phyloP scores from a whole-genome alignment of 1,284 basidiomycete species.

The Sphaerobolus stellatus region DNA sequence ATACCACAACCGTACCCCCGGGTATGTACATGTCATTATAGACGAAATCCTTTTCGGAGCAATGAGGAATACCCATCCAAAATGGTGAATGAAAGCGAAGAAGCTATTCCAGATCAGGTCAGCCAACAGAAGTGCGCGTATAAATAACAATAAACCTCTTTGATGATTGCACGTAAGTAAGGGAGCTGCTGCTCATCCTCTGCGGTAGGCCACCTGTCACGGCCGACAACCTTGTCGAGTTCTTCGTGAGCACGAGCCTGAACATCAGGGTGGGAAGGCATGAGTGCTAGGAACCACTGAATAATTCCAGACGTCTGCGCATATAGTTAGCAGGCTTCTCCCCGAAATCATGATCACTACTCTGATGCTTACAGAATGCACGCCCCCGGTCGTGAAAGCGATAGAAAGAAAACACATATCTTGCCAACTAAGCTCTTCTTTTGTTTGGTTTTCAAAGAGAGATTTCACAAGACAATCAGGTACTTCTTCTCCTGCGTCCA shows the following conservation, averaged over 20 bases:
- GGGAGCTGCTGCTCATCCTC: slow-evolving; percentile 25
- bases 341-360: too few relatives aligned
- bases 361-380: slow-evolving; percentile 35
- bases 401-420: slow-evolving; percentile 40
- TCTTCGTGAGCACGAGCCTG: slow-evolving; percentile 24
- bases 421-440: slow-evolving; percentile 37
- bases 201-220: slow-evolving; percentile 26
- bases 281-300: slow-evolving; percentile 24
- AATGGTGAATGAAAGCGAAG: slow-evolving; percentile 40
- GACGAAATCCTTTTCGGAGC: slow-evolving; percentile 36
- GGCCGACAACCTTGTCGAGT: slow-evolving; percentile 27
- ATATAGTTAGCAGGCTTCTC: too few relatives aligned
- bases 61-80: slow-evolving; percentile 41
- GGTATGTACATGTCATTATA: slow-evolving; percentile 42
- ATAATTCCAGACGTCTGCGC: slow-evolving; percentile 7
- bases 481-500: slow-evolving; percentile 34
- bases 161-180: slow-evolving; percentile 20
- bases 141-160: slow-evolving; percentile 18
- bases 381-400: slow-evolving; percentile 44
- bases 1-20: slow-evolving; percentile 38
- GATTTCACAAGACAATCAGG: slow-evolving; percentile 42
- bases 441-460: slow-evolving; percentile 33
- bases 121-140: not conserved
- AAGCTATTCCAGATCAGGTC: not conserved
- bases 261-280: not conserved